Evolutionary conservation across 352 stramenopile species (phyloP), one percentile per base, ranked within the genome.

Genomic region (Phytophthora multivora): DNA sequence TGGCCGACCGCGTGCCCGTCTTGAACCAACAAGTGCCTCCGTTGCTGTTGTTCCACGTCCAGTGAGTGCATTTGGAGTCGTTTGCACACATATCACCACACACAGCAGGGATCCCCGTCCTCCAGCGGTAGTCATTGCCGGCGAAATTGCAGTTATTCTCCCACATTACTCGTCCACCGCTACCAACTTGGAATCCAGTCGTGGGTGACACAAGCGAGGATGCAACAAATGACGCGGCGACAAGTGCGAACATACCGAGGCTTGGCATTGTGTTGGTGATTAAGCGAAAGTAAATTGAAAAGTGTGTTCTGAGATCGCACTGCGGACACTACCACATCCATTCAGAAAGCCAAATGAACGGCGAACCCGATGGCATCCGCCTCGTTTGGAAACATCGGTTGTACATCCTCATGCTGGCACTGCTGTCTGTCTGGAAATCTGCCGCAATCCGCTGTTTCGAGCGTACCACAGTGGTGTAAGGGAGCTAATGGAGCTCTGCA

Each of bases 21-120:
- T 81, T 84, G 25, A 84, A 58, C 75, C 72, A 84, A 59, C 75
- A 78, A 18, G 53, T 71, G 28, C 69, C 69, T 19, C 70, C 66
- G 38, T 73, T 69, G 30, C 47, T 61, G 45, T 59, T 74, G 33
- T 41, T 77, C 72, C 75, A 80, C 5, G 58, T 68, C 75, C 72
- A 81, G 59, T 80, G 72, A 40, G 69, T 76, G 63, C 72, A 84
- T 16, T 35, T 47, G 2, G 41, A 46, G 53, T 79, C 68, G 39
- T 52, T 40, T 0, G 48, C 65, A 42, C 75, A 83, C 10, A 75
- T 36, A 53, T 79, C 58, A 23, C 70, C 73, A 31, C 73, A 82
- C 8, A 69, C 43, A 4, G 56, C 49, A 5, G 67, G 63, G 33
- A 78, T 76, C 33, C 21, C 71, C 4, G n/a, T 42, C 43, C 68